Conservation (phyloP, 257 asterid genomes). For the Perilla frutescens region DNA sequence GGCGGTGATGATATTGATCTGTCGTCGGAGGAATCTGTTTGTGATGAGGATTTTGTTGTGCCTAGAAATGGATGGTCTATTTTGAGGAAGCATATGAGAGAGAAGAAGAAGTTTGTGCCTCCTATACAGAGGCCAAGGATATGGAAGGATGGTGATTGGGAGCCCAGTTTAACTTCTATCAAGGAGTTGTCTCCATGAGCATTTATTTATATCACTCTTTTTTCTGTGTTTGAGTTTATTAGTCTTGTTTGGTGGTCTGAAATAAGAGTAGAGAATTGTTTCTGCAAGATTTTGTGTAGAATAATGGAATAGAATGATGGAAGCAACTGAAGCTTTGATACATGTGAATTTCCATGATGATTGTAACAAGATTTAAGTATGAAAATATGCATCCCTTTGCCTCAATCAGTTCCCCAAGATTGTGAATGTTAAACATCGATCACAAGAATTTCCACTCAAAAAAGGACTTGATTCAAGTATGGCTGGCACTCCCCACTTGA, state of each 20-base stretch:
- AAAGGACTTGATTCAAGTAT: neutral
- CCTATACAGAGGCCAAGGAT: slow-evolving; percentile 65
- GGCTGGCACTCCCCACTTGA: neutral
- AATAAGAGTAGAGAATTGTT: no score
- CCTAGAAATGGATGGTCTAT: slow-evolving; percentile 49
- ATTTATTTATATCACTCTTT: neutral
- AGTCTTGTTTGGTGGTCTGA: no score
- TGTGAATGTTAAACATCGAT: no score
- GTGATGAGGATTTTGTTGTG: slow-evolving; percentile 51
- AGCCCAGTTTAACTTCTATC: slow-evolving; percentile 60
- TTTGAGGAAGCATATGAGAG: slow-evolving; percentile 39
- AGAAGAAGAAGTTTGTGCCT: slow-evolving; percentile 60
- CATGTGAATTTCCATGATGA: neutral
- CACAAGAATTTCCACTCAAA: neutral
- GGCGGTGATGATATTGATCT: slow-evolving; percentile 28
- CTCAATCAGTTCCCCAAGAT: no score
- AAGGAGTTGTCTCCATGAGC: slow-evolving; percentile 63
- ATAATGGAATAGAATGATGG: neutral
- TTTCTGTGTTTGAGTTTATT: neutral
- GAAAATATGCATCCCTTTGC: no score
- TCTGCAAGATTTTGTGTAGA: neutral
- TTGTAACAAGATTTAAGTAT: neutral
- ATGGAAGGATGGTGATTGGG: slow-evolving; percentile 67
- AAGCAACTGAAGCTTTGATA: neutral
- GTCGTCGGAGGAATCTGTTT: slow-evolving; percentile 41